These are phyloP conservation scores for Moricandia arvensis DNA, from an alignment of 345 rosid species.

Conservation along the genomic window DNA sequence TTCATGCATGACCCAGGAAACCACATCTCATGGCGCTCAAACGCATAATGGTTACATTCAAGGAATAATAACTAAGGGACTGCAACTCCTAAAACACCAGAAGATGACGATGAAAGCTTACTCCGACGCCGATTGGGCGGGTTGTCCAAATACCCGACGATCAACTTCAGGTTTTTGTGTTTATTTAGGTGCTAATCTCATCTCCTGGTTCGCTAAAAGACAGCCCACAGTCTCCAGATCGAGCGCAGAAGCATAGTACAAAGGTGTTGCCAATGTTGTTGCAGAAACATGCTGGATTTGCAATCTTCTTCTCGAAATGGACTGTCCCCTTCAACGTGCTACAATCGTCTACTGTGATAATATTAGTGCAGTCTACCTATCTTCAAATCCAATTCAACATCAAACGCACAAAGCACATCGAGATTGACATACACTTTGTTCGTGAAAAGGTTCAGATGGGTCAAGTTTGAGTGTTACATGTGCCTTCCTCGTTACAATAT, in stretches of 20 bases:
- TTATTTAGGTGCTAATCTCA: not conserved
- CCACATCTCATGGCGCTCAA: not conserved
- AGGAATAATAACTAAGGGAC: not conserved
- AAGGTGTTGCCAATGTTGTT: not conserved
- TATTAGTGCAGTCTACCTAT: too few relatives aligned
- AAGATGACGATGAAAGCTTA: not conserved
- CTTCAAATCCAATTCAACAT: too few relatives aligned
- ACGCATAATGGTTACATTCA: not conserved
- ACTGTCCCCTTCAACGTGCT: not conserved
- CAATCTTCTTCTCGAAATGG: not conserved
- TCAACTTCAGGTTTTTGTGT: not conserved
- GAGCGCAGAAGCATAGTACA: not conserved
- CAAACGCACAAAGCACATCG: too few relatives aligned
- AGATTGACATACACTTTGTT: too few relatives aligned
- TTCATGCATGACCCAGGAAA: not conserved
- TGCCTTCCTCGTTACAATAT: too few relatives aligned
- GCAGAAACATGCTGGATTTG: not conserved
- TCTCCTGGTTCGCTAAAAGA: not conserved
- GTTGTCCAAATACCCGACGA: not conserved
- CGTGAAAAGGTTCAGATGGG: too few relatives aligned
- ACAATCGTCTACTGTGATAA: too few relatives aligned
- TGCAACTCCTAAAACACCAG: not conserved
- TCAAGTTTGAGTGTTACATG: too few relatives aligned
- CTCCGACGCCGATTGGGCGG: not conserved
- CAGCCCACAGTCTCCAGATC: not conserved